Percentiles rank a stretch among this genome's conserved stretches.
Evolutionary conservation across 2,329 filamentous ascomycete genomes (phyloP).

Genomic region (Alternaria postmessia): DNA sequence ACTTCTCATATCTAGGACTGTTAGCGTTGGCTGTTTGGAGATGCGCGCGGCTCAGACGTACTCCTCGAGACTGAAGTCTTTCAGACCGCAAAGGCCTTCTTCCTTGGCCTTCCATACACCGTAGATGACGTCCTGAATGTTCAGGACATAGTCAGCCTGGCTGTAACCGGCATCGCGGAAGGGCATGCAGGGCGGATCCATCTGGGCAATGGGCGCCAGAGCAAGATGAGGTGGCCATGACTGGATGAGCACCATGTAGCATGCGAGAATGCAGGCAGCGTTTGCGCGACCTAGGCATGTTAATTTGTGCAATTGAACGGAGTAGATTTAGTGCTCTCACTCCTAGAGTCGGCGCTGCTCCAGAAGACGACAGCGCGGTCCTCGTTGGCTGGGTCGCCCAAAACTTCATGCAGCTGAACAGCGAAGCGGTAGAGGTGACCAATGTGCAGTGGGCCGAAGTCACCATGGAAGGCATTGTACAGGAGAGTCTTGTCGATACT

Average conservation of each 20-base stretch:
- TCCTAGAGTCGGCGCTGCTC: slow-evolving; percentile 90
- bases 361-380: slow-evolving; percentile 93
- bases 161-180: slow-evolving; percentile 98
- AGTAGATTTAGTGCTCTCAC: slow-evolving; percentile 61
- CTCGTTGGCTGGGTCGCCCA: slow-evolving; percentile 90
- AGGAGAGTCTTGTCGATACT: slow-evolving; percentile 90
- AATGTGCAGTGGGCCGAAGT: slow-evolving; percentile 97
- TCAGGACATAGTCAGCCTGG: slow-evolving; percentile 95
- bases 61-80: slow-evolving; percentile 95
- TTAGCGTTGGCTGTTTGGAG: slow-evolving; percentile 23
- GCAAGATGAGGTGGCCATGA: slow-evolving; percentile 97
- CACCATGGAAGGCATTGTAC: slow-evolving; percentile 98
- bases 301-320: slow-evolving; percentile 17
- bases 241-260: slow-evolving; percentile 99
- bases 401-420: slow-evolving; percentile 92
- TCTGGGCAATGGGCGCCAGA: slow-evolving; percentile 92
- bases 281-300: slow-evolving; percentile 77
- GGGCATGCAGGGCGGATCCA: slow-evolving; percentile 97
- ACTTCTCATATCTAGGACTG: slow-evolving; percentile 79
- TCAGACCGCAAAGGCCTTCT: slow-evolving; percentile 86
- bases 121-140: slow-evolving; percentile 96
- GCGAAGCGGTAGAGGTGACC: slow-evolving; percentile 97
- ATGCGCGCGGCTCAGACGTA: slow-evolving; percentile 48
- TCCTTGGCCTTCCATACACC: slow-evolving; percentile 99
- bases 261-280: slow-evolving; percentile 91